These are phyloP conservation scores for Rhizopogon vesiculosus DNA, from an alignment of 768 basidiomycete genomes.

Conservation along the genomic window DNA sequence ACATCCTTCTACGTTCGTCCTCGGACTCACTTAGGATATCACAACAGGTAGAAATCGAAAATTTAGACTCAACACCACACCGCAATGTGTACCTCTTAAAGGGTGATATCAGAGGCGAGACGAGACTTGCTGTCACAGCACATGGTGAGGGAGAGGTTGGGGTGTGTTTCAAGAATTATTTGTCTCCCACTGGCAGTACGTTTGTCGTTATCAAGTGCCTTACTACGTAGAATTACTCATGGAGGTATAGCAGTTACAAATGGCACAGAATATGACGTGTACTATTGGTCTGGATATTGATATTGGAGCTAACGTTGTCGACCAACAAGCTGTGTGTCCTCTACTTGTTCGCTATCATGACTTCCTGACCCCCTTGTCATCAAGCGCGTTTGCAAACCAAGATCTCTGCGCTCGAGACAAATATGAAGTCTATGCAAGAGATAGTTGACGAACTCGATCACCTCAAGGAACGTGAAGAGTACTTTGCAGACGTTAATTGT, in stretches of 20 bases:
- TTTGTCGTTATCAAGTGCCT: constrained; percentile 8
- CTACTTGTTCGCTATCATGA: background rate
- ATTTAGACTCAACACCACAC: constrained; percentile 80
- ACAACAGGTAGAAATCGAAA: constrained; percentile 91
- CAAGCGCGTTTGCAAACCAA: constrained; percentile 95
- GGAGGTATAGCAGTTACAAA: constrained; percentile 38
- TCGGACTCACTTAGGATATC: no score
- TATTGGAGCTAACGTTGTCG: constrained; percentile 96
- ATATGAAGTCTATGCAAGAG: constrained; percentile 97
- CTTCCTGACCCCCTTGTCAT: constrained; percentile 5
- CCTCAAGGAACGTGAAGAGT: constrained; percentile 84
- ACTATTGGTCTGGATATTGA: constrained; percentile 93
- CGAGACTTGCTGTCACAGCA: constrained; percentile 88
- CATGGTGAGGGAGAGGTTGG: constrained; percentile 94
- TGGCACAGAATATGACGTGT: constrained; percentile 47
- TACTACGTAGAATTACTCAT: background rate
- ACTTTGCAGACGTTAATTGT: constrained; percentile 89
- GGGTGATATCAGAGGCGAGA: constrained; percentile 83
- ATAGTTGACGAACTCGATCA: constrained; percentile 91
- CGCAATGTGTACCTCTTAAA: constrained; percentile 92
- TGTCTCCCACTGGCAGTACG: constrained; percentile 58
- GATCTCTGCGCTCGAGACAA: constrained; percentile 96
- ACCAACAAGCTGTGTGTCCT: constrained; percentile 82
- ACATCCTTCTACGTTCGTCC: no score
- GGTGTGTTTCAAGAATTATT: constrained; percentile 85